These are phyloP conservation scores for Scenedesmus sp. DNA, from an alignment of 163 green algal species.

Conservation along the genomic window DNA sequence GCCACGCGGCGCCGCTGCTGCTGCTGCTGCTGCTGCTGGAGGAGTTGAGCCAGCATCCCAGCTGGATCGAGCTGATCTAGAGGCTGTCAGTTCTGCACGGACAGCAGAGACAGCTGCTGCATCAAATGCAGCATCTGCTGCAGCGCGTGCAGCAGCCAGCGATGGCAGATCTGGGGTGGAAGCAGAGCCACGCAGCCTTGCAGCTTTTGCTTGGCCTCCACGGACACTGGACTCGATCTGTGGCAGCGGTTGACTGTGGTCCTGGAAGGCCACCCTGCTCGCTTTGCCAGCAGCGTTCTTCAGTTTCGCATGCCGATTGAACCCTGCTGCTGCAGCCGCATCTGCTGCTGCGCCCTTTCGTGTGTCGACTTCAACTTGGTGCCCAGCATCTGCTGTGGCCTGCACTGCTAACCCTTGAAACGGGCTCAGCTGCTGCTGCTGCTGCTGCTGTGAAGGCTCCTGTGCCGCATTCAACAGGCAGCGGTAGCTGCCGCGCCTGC, in stretches of 20 bases:
- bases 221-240: not conserved
- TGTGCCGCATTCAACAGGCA: not conserved
- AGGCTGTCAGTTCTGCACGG: not conserved
- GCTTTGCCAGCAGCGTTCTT: not conserved
- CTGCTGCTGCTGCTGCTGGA: conserved; percentile 4
- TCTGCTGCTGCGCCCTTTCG: not conserved
- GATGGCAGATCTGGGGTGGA: conserved; percentile 26
- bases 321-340: not conserved
- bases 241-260: not conserved
- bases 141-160: not conserved
- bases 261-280: not conserved
- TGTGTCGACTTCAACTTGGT: not conserved
- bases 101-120: not conserved
- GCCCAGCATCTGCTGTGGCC: not conserved
- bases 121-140: not conserved
- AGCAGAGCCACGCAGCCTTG: not conserved
- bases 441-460: not conserved
- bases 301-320: not conserved
- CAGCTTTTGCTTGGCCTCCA: conserved; percentile 1
- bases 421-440: not conserved
- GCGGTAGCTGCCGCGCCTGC: not conserved
- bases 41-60: not conserved
- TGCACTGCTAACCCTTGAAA: not conserved
- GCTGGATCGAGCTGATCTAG: not conserved
- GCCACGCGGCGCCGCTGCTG: not conserved